Percentiles rank a stretch among this genome's conserved stretches.
These are phyloP conservation scores for Tremella fuciformis DNA, from an alignment of 768 basidiomycete species.

Conservation along the genomic window DNA sequence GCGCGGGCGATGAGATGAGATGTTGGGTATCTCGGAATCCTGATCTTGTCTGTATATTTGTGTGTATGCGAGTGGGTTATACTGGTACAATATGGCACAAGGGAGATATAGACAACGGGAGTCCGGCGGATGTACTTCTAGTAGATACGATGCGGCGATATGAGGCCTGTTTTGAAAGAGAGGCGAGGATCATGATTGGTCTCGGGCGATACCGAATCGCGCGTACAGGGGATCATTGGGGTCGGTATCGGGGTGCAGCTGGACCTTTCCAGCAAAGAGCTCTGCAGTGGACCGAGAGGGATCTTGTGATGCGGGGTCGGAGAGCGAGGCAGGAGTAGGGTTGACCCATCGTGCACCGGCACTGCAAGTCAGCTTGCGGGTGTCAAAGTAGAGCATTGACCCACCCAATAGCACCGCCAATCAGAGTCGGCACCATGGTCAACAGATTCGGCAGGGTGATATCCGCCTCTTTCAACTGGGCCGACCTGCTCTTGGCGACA, in stretches of 20 bases:
- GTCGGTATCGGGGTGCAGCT: slow-evolving; percentile 81
- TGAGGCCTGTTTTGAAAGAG: too few relatives aligned
- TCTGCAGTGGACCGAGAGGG: slow-evolving; percentile 40
- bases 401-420: slow-evolving; percentile 67
- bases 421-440: slow-evolving; percentile 72
- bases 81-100: too few relatives aligned
- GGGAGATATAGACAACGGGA: too few relatives aligned
- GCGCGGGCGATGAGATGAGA: too few relatives aligned
- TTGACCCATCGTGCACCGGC: slow-evolving; percentile 47
- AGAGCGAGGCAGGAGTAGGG: slow-evolving; percentile 57
- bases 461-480: slow-evolving; percentile 54
- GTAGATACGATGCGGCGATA: too few relatives aligned
- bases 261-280: slow-evolving; percentile 60
- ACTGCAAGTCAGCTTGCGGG: slow-evolving; percentile 43
- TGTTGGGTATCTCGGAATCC: too few relatives aligned
- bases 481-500: slow-evolving; percentile 72
- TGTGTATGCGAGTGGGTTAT: too few relatives aligned
- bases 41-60: too few relatives aligned
- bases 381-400: slow-evolving; percentile 47
- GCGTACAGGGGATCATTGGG: slow-evolving; percentile 58
- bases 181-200: background rate
- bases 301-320: slow-evolving; percentile 73
- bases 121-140: too few relatives aligned
- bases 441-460: slow-evolving; percentile 60
- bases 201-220: slow-evolving; percentile 14